Evolutionary conservation across 257 asterid species (phyloP), one percentile per base, ranked within the genome.

Genomic region (Solanum chmielewskii): DNA sequence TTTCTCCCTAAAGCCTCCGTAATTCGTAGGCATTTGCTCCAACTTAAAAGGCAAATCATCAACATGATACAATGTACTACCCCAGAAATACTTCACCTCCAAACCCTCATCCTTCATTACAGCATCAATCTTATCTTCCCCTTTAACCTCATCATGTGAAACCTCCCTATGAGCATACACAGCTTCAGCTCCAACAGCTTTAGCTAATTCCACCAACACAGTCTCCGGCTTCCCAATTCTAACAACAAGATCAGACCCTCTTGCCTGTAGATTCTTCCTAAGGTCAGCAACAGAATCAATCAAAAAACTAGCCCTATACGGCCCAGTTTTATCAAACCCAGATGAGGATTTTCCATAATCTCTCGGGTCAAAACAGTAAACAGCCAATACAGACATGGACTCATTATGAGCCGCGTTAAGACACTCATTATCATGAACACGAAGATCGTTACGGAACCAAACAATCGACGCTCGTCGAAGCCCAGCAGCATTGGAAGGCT

Each of bases 371-470:
- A 97, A 97, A 89, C 98, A 94, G 95, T 95, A 97, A 35, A 97
- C 95, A 1, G 99, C 98, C 60, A 97, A 92, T 3, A 97, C 95
- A 4, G 99, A 97, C 42, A 94, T 59, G 6, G 99, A 92, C 15
- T 95, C 98, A 87, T 93, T 92, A 92, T 95, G 92, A 59, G 99
- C 99, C 2, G 95, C 83, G 86, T 94, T 87, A 84, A 97, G 98
- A 87, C 95, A 93, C 85, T 96, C 99, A 68, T 97, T 97, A 90
- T 97, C 99, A 78, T 95, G 95, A 87, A 95, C 91, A 44, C 99
- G 99, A 71, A 97, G 98, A 89, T 97, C 99, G 90, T 97, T 97
- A 18, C 99, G 98, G 93, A 97, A 93, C 99, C 99, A 96, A 2
- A 96, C 98, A 69, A 97, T 93, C 29, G 97, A 92, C 18, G 98